Percentiles rank a stretch among this genome's conserved stretches.
Evolutionary conservation across 2,329 filamentous ascomycete species (phyloP).

Genomic region (Monilinia polystroma): DNA sequence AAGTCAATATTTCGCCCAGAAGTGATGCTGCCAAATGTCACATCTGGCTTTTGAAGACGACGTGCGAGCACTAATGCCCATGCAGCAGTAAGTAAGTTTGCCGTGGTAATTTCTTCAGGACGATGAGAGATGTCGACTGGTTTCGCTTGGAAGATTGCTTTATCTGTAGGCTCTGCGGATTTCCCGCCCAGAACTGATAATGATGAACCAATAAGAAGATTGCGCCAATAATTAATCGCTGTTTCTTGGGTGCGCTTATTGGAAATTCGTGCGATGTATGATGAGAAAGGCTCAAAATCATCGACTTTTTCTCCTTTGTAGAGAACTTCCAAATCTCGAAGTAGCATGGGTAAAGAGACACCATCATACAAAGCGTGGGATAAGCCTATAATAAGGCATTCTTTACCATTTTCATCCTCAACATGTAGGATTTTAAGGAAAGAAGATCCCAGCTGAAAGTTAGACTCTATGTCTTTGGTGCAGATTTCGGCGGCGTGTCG

Average conservation of each 20-base stretch:
- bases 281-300: conserved; percentile 43
- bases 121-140: conserved; percentile 33
- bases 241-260: conserved; percentile 37
- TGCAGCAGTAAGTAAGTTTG: conserved; percentile 45
- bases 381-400: conserved; percentile 45
- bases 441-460: conserved; percentile 43
- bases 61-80: conserved; percentile 46
- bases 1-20: conserved; percentile 46
- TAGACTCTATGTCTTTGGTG: conserved; percentile 40
- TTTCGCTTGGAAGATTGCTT: conserved; percentile 40
- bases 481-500: conserved; percentile 40
- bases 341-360: conserved; percentile 52
- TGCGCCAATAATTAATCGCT: conserved; percentile 45
- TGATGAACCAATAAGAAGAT: conserved; percentile 43
- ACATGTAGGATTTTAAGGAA: conserved; percentile 40
- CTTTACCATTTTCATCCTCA: conserved; percentile 30
- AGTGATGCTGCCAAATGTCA: conserved; percentile 41
- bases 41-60: conserved; percentile 23
- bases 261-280: conserved; percentile 39
- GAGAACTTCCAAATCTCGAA: conserved; percentile 29
- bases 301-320: conserved; percentile 42
- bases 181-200: conserved; percentile 24
- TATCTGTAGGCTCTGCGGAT: conserved; percentile 28
- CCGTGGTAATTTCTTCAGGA: conserved; percentile 43
- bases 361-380: conserved; percentile 64